These are phyloP conservation scores for Pichia norvegensis DNA, from an alignment of 1,139 yeast species.

Conservation along the genomic window DNA sequence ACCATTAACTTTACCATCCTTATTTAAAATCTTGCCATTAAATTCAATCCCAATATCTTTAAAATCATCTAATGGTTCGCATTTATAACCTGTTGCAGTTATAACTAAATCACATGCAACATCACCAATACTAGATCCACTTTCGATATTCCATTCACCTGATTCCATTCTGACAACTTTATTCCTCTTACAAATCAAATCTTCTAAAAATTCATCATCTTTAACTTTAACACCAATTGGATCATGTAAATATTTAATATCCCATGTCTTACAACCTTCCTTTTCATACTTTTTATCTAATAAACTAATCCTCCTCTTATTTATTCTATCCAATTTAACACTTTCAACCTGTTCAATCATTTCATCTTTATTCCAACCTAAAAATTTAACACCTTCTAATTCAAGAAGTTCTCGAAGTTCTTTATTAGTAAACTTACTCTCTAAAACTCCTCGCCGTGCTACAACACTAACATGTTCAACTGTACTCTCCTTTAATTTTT, in stretches of 20 bases:
- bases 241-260: constrained; percentile 57
- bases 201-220: constrained; percentile 33
- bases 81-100: constrained; percentile 78
- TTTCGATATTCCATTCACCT: constrained; percentile 29
- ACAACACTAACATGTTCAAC: constrained; percentile 63
- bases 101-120: constrained; percentile 62
- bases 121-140: constrained; percentile 34
- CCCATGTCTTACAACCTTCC: constrained; percentile 41
- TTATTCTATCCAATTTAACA: constrained; percentile 47
- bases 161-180: constrained; percentile 24
- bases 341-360: constrained; percentile 36
- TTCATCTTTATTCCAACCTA: constrained; percentile 42
- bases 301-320: constrained; percentile 61
- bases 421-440: constrained; percentile 87
- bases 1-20: constrained; percentile 47
- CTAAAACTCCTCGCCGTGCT: constrained; percentile 77
- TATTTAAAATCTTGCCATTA: constrained; percentile 51
- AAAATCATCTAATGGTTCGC: constrained; percentile 54
- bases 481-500: constrained; percentile 40
- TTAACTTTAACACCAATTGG: constrained; percentile 49
- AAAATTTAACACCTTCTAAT: constrained; percentile 47
- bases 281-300: constrained; percentile 40
- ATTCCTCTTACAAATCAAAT: constrained; percentile 46
- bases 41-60: constrained; percentile 48
- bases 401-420: constrained; percentile 81